Evolutionary conservation across 129 eudicot species (phyloP), one percentile per base, ranked within the genome.

Genomic region (Glebionis coronaria): DNA sequence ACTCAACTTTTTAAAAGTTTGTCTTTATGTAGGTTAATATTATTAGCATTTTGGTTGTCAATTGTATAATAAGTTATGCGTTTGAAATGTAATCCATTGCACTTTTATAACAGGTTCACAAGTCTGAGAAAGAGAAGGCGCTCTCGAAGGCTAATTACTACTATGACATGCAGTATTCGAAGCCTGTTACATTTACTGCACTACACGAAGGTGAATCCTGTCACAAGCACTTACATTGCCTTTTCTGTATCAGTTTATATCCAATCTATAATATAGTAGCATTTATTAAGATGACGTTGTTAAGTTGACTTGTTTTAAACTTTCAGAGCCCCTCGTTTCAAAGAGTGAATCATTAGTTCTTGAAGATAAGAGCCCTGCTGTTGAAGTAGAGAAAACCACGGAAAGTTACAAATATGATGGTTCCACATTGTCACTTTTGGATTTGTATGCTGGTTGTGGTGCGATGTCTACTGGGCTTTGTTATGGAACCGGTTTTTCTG

Each of bases 401-500:
- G 4, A n/a, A n/a, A n/a, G 0, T 38, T 3, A 44, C 18, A 55
- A 19, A 67, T 29, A 1, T 56, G 62, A 58, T 28, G 73, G 62
- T 40, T 44, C 73, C 35, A 53, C 65, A 19, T 45, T 67, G 76
- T 69, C 73, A 4, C 60, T 84, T 12, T 63, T 84, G 40, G 90
- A 84, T 28, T 63, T 84, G 21, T 84, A 84, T 45, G 76, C 86
- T 1, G 90, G 90, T 15, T 84, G 90, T 69, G 90, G 90, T 40
- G 90, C 84, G 2, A 81, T 84, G 84, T 84, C 90, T 25, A 78
- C 90, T 1, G 90, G 90, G 19, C 82, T 84, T 20, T 78, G 83
- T 65, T 70, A 75, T 21, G 90, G 90, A 13, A 69, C 84, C 55
- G 29, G 73, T 44, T 14, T 72, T 51, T 65, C 76, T 44, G 84